These are phyloP conservation scores for Stereocaulon alpinum DNA, from an alignment of 495 filamentous ascomycete genomes.

Conservation along the genomic window DNA sequence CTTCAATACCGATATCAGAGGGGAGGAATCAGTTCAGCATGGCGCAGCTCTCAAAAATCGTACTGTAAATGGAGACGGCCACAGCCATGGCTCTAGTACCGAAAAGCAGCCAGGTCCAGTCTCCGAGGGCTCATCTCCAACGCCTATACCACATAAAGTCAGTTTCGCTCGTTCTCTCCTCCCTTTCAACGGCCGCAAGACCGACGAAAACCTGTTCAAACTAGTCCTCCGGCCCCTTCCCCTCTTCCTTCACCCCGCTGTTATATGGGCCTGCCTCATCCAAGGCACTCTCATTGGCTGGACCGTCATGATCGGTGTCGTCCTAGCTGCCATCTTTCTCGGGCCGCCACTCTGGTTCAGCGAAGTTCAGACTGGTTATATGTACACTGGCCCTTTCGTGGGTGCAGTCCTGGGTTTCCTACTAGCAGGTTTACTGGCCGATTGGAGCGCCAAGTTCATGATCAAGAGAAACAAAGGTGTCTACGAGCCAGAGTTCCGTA, in stretches of 20 bases:
- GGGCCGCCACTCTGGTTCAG: conserved; percentile 69
- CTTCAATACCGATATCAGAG: conserved; percentile 52
- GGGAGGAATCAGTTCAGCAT: conserved; percentile 13
- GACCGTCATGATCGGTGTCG: conserved; percentile 88
- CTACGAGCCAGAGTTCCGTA: conserved; percentile 86
- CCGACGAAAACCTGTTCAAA: conserved; percentile 50
- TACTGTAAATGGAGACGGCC: background rate
- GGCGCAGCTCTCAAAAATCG: background rate
- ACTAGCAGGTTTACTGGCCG: conserved; percentile 60
- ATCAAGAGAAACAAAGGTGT: conserved; percentile 66
- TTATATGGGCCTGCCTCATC: conserved; percentile 82
- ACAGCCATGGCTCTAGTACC: background rate
- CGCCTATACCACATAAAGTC: conserved; percentile 30
- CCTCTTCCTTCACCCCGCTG: conserved; percentile 67
- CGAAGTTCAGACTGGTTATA: conserved; percentile 75
- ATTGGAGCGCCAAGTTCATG: conserved; percentile 59
- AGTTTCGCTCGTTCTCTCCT: conserved; percentile 47
- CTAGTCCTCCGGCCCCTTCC: conserved; percentile 53
- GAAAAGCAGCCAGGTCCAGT: conserved; percentile 1
- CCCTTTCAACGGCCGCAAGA: conserved; percentile 74
- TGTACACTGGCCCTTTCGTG: conserved; percentile 79
- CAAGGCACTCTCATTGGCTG: conserved; percentile 89
- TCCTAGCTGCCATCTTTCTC: conserved; percentile 73
- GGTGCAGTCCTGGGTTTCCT: conserved; percentile 71
- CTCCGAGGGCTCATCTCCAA: background rate